phyloP scores from a whole-genome alignment of 179 eudicot species.

The Silene vulgaris region DNA sequence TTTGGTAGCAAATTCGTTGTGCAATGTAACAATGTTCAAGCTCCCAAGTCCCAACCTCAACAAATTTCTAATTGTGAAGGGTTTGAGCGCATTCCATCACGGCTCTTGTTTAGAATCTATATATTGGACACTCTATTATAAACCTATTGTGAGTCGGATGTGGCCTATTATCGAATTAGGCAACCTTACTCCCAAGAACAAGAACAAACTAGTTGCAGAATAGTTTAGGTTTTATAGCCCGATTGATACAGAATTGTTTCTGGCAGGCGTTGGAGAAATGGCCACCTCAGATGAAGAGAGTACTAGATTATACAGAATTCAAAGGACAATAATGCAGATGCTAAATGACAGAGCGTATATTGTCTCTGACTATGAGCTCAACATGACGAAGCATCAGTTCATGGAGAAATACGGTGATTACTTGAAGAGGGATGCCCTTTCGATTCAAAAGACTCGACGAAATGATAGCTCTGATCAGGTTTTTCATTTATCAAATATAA shows the following conservation, averaged over 20 bases:
- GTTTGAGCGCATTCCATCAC: not conserved
- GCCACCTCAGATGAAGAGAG: slow-evolving; percentile 52
- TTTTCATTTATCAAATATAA: not conserved
- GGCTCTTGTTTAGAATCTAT: too few species aligned
- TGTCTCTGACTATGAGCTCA: slow-evolving; percentile 62
- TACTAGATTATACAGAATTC: slow-evolving; percentile 49
- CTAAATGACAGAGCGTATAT: slow-evolving; percentile 62
- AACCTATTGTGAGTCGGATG: not conserved
- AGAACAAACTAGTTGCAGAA: not conserved
- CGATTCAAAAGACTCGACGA: slow-evolving; percentile 45
- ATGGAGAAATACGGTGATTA: slow-evolving; percentile 57
- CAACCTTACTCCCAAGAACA: not conserved
- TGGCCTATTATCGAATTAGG: not conserved
- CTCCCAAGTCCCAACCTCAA: not conserved
- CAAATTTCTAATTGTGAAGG: not conserved
- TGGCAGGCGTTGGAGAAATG: not conserved
- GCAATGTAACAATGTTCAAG: too few species aligned
- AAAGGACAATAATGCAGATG: slow-evolving; percentile 77
- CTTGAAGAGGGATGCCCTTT: slow-evolving; percentile 71
- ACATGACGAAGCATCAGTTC: slow-evolving; percentile 55
- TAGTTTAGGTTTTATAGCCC: not conserved
- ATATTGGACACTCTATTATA: too few species aligned
- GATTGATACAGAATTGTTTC: not conserved
- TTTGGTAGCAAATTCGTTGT: too few species aligned
- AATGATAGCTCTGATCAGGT: slow-evolving; percentile 73